phyloP scores from a whole-genome alignment of 768 basidiomycete genomes.

The Lactarius trivialis region DNA sequence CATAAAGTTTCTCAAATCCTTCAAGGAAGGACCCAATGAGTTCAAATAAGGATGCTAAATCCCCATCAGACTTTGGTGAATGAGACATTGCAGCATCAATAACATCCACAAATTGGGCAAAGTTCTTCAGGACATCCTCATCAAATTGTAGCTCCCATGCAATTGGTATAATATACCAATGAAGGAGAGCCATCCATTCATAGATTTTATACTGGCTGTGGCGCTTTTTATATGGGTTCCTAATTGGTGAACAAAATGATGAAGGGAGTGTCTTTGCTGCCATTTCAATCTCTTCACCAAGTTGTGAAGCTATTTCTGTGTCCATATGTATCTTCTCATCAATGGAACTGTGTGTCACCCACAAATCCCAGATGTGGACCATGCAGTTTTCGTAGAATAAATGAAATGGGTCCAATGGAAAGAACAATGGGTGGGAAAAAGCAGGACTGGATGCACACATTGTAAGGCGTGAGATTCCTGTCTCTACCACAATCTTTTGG shows the following conservation, averaged over 20 bases:
- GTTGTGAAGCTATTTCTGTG: neutral
- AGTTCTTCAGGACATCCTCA: conserved; percentile 17
- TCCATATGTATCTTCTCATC: neutral
- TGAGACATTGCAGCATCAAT: conserved; percentile 1
- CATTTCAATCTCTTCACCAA: neutral
- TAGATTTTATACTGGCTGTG: too few species aligned
- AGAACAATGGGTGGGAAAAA: conserved; percentile 33
- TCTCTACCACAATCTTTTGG: neutral
- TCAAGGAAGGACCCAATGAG: neutral
- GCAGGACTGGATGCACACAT: conserved; percentile 11
- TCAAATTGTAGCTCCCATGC: neutral
- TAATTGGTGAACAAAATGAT: neutral
- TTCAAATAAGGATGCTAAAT: neutral
- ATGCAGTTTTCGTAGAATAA: conserved; percentile 32
- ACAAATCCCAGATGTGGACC: conserved; percentile 30
- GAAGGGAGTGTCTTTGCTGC: neutral
- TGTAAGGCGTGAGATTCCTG: neutral
- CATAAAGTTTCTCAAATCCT: conserved; percentile 1
- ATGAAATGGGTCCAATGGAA: conserved; percentile 35
- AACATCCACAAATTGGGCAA: neutral
- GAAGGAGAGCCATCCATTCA: too few species aligned
- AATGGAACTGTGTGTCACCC: conserved; percentile 22
- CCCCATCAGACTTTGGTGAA: neutral
- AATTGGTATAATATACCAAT: neutral
- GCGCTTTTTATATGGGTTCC: neutral